phyloP scores from a whole-genome alignment of 352 stramenopile genomes.

The Globisporangium uncinulatum region DNA sequence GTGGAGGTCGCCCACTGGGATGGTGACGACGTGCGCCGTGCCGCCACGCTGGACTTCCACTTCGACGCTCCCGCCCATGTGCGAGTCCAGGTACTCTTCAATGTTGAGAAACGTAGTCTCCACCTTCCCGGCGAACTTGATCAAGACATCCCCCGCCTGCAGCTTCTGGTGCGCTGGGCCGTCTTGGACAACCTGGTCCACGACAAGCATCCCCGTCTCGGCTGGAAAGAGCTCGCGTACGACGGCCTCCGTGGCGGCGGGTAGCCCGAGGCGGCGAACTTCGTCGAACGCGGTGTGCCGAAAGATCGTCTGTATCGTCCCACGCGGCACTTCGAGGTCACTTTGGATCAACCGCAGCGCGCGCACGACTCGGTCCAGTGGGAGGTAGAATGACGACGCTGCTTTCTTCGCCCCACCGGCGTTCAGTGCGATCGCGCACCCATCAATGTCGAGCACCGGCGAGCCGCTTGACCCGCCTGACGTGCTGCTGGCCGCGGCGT shows the following conservation, averaged over 20 bases:
- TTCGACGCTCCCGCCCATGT: slow-evolving; percentile 59
- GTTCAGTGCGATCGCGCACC: slow-evolving; percentile 89
- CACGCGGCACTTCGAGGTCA: slow-evolving; percentile 49
- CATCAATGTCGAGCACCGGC: slow-evolving; percentile 85
- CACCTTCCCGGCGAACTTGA: slow-evolving; percentile 65
- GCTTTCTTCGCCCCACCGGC: slow-evolving; percentile 85
- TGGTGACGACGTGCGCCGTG: slow-evolving; percentile 29
- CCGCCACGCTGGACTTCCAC: slow-evolving; percentile 77
- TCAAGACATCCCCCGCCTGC: slow-evolving; percentile 82
- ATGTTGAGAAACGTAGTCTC: slow-evolving; percentile 84
- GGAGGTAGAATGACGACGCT: slow-evolving; percentile 89
- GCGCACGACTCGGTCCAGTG: slow-evolving; percentile 79
- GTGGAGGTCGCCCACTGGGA: slow-evolving; percentile 74
- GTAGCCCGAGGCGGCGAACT: slow-evolving; percentile 73
- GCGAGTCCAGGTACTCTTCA: slow-evolving; percentile 69
- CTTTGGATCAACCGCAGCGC: slow-evolving; percentile 66
- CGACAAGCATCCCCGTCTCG: slow-evolving; percentile 88
- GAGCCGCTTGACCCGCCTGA: slow-evolving; percentile 86
- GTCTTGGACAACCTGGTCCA: slow-evolving; percentile 82
- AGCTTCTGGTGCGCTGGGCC: slow-evolving; percentile 71
- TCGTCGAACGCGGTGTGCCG: slow-evolving; percentile 89
- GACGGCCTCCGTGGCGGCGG: slow-evolving; percentile 52
- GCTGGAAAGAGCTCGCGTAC: slow-evolving; percentile 67
- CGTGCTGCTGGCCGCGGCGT: slow-evolving; percentile 81
- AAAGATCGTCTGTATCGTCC: slow-evolving; percentile 87